Conservation (phyloP, 441 rosid species). For the Euphorbia neoarborescens region DNA sequence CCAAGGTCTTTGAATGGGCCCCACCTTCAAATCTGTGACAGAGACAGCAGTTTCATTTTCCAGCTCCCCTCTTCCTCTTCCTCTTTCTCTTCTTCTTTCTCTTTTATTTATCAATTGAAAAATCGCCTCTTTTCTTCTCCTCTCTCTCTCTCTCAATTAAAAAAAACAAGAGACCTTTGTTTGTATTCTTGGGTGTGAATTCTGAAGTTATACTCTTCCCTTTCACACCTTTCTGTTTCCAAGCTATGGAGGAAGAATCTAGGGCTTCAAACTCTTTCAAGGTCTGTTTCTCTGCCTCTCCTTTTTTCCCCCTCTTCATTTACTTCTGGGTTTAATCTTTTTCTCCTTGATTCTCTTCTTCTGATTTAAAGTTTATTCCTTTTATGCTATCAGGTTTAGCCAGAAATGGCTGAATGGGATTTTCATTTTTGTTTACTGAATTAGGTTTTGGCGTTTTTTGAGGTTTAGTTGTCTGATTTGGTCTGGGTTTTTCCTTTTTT, state of each 20-base stretch:
- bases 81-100: conserved; percentile 2
- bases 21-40: conserved; percentile 63
- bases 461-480: conserved; percentile 22
- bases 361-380: conserved; percentile 14
- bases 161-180: conserved; percentile 30
- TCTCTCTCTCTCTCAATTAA: background rate
- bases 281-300: conserved; percentile 30
- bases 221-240: conserved; percentile 56
- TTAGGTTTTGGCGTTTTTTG: conserved; percentile 13
- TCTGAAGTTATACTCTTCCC: conserved; percentile 46
- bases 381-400: conserved; percentile 19
- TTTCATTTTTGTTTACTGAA: conserved; percentile 18
- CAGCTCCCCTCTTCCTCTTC: conserved; percentile 18
- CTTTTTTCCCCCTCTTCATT: conserved; percentile 7
- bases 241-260: conserved; percentile 41
- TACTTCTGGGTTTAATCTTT: conserved; percentile 14
- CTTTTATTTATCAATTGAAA: background rate
- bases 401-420: conserved; percentile 27
- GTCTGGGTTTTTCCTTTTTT: conserved; percentile 25
- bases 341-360: conserved; percentile 14
- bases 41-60: conserved; percentile 55
- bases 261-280: conserved; percentile 48
- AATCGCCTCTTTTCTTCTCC: background rate
- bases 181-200: conserved; percentile 40
- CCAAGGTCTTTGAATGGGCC: conserved; percentile 55